phyloP scores from a whole-genome alignment of 805 yeast species.

The Kluyveromyces wickerhamii region DNA sequence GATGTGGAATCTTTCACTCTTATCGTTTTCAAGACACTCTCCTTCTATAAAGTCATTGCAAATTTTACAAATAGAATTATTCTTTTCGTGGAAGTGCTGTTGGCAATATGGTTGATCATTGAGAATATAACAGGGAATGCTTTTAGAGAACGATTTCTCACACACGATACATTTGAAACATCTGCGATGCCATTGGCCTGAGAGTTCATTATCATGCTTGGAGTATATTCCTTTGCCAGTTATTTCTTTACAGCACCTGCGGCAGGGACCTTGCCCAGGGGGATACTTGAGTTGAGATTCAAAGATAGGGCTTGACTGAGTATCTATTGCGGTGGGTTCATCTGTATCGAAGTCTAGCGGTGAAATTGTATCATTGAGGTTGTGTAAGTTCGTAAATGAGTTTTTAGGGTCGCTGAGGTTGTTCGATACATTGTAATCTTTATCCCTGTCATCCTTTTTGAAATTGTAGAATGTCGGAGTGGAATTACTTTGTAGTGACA shows the following conservation, averaged over 20 bases:
- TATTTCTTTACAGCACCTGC: constrained; percentile 57
- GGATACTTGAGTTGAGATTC: constrained; percentile 20
- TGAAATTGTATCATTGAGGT: constrained; percentile 5
- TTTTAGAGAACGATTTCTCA: constrained; percentile 45
- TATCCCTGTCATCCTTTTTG: neutral
- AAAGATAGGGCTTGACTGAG: neutral
- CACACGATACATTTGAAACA: constrained; percentile 78
- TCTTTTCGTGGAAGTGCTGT: constrained; percentile 62
- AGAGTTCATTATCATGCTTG: constrained; percentile 53
- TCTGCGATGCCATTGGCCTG: constrained; percentile 90
- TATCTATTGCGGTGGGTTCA: neutral
- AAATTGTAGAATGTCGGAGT: constrained; percentile 23
- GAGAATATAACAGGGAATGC: constrained; percentile 64
- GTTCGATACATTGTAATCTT: too few relatives aligned
- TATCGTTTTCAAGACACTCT: constrained; percentile 73
- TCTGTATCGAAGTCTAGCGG: constrained; percentile 2
- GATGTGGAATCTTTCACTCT: constrained; percentile 64
- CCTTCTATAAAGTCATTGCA: constrained; percentile 85
- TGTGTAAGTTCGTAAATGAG: too few relatives aligned
- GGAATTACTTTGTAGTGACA: constrained; percentile 4
- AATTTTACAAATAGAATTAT: constrained; percentile 62
- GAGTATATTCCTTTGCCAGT: constrained; percentile 66
- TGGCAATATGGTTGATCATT: constrained; percentile 79
- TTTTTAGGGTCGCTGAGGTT: too few relatives aligned
- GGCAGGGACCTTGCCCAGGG: constrained; percentile 76